Percentiles rank a stretch among this genome's conserved stretches.
phyloP scores from a whole-genome alignment of 140 eudicot genomes.

The Artemisia princeps region DNA sequence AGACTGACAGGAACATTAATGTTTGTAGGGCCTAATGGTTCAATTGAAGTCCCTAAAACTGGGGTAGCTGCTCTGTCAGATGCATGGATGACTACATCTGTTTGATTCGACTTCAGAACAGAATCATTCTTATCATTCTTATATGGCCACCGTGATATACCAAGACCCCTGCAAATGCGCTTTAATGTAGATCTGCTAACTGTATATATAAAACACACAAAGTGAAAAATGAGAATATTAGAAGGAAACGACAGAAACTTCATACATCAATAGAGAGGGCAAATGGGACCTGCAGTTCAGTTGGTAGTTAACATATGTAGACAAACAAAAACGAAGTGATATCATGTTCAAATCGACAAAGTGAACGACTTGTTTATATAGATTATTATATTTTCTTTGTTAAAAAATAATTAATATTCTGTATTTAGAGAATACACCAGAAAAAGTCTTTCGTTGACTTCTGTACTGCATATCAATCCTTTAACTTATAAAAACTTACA shows the following conservation, averaged over 20 bases:
- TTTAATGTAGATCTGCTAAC: conserved; percentile 21
- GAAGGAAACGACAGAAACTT: neutral
- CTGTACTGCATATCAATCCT: too few relatives aligned
- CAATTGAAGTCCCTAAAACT: neutral
- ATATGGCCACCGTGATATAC: conserved; percentile 21
- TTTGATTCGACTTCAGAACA: conserved; percentile 1
- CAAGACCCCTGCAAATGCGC: conserved; percentile 17
- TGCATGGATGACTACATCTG: conserved; percentile 2
- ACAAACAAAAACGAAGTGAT: too few relatives aligned
- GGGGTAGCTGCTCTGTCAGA: neutral
- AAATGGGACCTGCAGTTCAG: too few relatives aligned
- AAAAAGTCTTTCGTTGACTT: too few relatives aligned
- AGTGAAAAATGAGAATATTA: neutral
- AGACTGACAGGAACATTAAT: neutral
- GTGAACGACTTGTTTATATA: too few relatives aligned
- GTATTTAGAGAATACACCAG: too few relatives aligned
- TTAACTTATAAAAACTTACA: too few relatives aligned
- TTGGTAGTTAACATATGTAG: too few relatives aligned
- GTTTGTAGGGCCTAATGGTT: neutral
- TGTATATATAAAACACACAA: conserved; percentile 1
- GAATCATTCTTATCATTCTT: neutral
- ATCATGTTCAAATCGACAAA: too few relatives aligned
- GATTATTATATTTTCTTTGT: too few relatives aligned
- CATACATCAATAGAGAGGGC: too few relatives aligned
- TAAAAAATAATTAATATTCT: too few relatives aligned